Evolutionary conservation across 2,329 filamentous ascomycete species (phyloP).

Genomic region (Teratosphaeriaceae sp.): DNA sequence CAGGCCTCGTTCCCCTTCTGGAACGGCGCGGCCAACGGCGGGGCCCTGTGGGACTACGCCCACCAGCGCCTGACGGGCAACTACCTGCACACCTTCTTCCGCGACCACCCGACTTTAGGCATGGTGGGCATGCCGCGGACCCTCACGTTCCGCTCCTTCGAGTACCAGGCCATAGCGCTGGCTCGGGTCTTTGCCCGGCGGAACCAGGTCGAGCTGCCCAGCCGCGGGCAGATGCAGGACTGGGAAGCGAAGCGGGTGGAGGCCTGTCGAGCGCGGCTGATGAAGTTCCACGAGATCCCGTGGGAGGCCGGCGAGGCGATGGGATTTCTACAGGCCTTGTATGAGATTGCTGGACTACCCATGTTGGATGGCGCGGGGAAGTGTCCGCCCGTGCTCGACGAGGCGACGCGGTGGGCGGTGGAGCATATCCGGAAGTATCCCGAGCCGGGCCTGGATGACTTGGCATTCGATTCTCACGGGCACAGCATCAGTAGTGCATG

Average conservation of each 20-base stretch:
- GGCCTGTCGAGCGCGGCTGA: background rate
- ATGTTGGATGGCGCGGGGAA: background rate
- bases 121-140: background rate
- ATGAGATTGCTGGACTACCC: background rate
- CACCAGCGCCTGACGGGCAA: background rate
- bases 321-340: background rate
- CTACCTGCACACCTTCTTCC: background rate
- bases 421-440: background rate
- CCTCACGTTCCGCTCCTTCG: constrained; percentile 59
- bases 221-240: background rate
- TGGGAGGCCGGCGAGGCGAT: background rate
- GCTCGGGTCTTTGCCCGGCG: constrained; percentile 51
- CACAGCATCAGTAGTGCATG: background rate
- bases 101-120: background rate
- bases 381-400: background rate
- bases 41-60: background rate
- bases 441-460: background rate
- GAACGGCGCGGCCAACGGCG: background rate
- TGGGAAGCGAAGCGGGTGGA: background rate
- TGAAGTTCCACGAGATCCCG: background rate
- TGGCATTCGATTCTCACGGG: background rate
- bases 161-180: constrained; percentile 60
- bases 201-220: background rate
- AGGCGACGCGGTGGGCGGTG: background rate
- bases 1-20: constrained; percentile 59